These are phyloP conservation scores for Sporothrix mexicana DNA, from an alignment of 2,329 filamentous ascomycete species.

Conservation along the genomic window DNA sequence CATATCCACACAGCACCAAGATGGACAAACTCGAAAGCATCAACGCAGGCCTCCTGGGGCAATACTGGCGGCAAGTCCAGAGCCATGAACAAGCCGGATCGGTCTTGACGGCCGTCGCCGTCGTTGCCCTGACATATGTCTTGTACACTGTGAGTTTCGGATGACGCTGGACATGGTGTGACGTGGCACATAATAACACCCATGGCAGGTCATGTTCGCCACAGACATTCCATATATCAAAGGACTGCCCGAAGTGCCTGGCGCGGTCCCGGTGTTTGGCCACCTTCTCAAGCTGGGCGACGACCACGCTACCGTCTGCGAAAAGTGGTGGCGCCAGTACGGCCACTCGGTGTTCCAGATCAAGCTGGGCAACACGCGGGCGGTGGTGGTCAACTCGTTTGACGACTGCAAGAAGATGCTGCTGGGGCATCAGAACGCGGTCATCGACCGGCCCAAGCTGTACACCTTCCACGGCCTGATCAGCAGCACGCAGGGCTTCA, in stretches of 20 bases:
- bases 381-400: conserved; percentile 81
- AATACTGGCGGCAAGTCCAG: conserved; percentile 34
- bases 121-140: conserved; percentile 31
- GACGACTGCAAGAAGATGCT: conserved; percentile 75
- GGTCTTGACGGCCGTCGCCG: conserved; percentile 29
- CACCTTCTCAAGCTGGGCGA: conserved; percentile 66
- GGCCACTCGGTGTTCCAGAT: conserved; percentile 68
- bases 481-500: conserved; percentile 77
- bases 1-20: neutral
- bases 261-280: conserved; percentile 64
- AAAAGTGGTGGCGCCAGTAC: conserved; percentile 64
- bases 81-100: conserved; percentile 34
- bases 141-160: conserved; percentile 30
- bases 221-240: conserved; percentile 68
- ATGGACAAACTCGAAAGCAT: conserved; percentile 34
- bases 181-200: neutral
- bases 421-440: conserved; percentile 77
- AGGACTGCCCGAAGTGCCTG: conserved; percentile 65
- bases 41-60: conserved; percentile 26
- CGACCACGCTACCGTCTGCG: conserved; percentile 60
- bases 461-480: conserved; percentile 85
- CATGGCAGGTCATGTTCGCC: conserved; percentile 43
- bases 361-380: conserved; percentile 71
- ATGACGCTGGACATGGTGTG: neutral
- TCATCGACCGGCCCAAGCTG: conserved; percentile 78